Base-by-base conservation (phyloP, 208 protist genomes). In the Acanthamoeba royreba region DNA sequence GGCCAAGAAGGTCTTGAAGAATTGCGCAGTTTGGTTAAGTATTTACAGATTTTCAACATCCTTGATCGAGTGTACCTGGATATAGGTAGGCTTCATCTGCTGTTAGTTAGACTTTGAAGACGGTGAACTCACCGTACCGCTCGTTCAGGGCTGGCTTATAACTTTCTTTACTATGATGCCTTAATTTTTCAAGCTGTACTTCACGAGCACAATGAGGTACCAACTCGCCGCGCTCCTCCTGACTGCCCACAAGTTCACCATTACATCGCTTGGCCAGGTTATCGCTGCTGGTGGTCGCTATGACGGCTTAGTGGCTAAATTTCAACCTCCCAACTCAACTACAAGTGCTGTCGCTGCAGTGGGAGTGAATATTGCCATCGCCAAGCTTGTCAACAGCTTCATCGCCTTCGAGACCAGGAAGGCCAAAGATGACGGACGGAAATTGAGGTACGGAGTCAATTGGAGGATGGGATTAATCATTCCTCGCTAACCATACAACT, bases 271-370 rank as follows among this genome's bases (percentile, higher is more conserved):
- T 11, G n/a, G 28, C 19, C 66, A 95, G 74, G 93, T 96, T 19
- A 81, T 96, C 40, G 93, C 93, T 43, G 93, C 93, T 4, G 95
- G 95, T 74, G 95, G 95, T 9, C 53, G 95, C 38, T 96, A 96
- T 40, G 95, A 96, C 49, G 63, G 61, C 28, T 58, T 92, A 22
- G 87, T 92, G 61, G 55, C 55, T 58, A 72, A 53, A 45, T 92
- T 92, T 49, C 87, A 77, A 38, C 52, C 83, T 66, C 83, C 83
- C 31, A 55, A 90, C 52, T 90, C 83, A 22, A 90, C 83, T 42
- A 63, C 45, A 90, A 55, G 38, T 28, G 35, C 83, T 46, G 52
- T 69, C 15, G 46, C 83, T n/a, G 83, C 83, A 7, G 83, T 90
- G 45, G 83, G 83, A 42, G 83, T 90, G 3, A 90, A 90, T 38